A percentile compares a stretch with the other conserved stretches of the same genome.
phyloP scores from a whole-genome alignment of 495 filamentous ascomycete genomes.

The Penicillium longicatenatum region DNA sequence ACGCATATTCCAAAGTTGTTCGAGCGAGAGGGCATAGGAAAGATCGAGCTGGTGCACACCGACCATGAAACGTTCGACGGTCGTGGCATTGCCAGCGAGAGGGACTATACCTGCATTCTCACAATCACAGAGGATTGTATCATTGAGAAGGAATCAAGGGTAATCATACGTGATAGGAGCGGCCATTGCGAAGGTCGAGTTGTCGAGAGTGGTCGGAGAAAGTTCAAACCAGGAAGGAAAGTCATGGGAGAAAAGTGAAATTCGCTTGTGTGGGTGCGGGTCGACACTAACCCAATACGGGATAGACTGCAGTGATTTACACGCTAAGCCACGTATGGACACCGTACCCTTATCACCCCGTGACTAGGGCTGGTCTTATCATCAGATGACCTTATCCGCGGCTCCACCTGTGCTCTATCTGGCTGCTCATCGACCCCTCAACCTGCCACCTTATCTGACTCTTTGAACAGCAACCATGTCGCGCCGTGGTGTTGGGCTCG shows the following conservation, averaged over 20 bases:
- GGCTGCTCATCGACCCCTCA: neutral
- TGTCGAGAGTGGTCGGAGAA: slow-evolving; percentile 44
- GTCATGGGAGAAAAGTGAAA: slow-evolving; percentile 28
- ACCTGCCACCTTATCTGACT: neutral
- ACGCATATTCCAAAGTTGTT: slow-evolving; percentile 33
- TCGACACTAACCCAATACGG: slow-evolving; percentile 16
- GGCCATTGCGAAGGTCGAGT: slow-evolving; percentile 52
- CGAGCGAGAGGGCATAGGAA: slow-evolving; percentile 56
- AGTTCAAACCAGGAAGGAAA: slow-evolving; percentile 31
- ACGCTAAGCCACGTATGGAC: slow-evolving; percentile 6
- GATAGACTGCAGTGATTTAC: neutral
- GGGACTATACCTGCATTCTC: slow-evolving; percentile 67
- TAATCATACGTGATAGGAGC: slow-evolving; percentile 65
- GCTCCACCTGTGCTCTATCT: neutral
- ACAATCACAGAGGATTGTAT: slow-evolving; percentile 49
- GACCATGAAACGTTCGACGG: slow-evolving; percentile 28
- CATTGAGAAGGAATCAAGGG: slow-evolving; percentile 43
- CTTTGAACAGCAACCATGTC: slow-evolving; percentile 39
- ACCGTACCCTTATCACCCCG: slow-evolving; percentile 28
- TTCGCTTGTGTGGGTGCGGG: slow-evolving; percentile 39
- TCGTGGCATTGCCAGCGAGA: slow-evolving; percentile 70
- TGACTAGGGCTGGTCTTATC: slow-evolving; percentile 25
- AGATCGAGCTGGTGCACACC: slow-evolving; percentile 78
- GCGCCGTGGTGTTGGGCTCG: slow-evolving; percentile 79
- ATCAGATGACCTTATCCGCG: slow-evolving; percentile 20